A percentile compares a stretch with the other conserved stretches of the same genome.
Evolutionary conservation across 306 rosid species (phyloP).

Genomic region (Cicer pinnatifidum): DNA sequence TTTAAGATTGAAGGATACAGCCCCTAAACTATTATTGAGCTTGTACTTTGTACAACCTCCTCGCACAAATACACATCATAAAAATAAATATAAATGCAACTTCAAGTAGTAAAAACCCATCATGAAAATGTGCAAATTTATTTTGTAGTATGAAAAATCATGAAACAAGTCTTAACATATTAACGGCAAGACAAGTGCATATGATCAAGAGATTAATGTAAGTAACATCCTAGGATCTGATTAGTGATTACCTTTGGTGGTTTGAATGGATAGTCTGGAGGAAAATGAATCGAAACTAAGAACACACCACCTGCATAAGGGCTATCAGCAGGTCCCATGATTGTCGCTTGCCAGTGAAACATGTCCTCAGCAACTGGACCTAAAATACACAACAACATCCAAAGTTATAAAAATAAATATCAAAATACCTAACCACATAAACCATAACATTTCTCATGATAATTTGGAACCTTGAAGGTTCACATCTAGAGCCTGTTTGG

Average conservation of each 20-base stretch:
- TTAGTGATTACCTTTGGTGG: slow-evolving; percentile 81
- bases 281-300: slow-evolving; percentile 80
- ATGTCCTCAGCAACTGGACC: slow-evolving; percentile 96
- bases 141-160: slow-evolving; percentile 8
- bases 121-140: background rate
- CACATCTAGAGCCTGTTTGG: background rate
- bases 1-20: too few relatives aligned
- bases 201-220: background rate
- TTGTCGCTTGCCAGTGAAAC: slow-evolving; percentile 95
- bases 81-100: background rate
- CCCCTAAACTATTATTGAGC: too few relatives aligned
- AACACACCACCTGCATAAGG: slow-evolving; percentile 86
- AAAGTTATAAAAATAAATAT: background rate
- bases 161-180: slow-evolving; percentile 9
- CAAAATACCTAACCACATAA: background rate
- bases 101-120: slow-evolving; percentile 8
- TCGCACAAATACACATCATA: background rate
- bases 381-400: slow-evolving; percentile 25
- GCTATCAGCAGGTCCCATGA: slow-evolving; percentile 90
- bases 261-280: slow-evolving; percentile 92
- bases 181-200: background rate
- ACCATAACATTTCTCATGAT: background rate
- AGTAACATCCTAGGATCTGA: background rate
- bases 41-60: background rate
- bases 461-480: slow-evolving; percentile 7